Conservation (phyloP, 192 early-diverging fungal genomes). For the Chytriomyces confervae region DNA sequence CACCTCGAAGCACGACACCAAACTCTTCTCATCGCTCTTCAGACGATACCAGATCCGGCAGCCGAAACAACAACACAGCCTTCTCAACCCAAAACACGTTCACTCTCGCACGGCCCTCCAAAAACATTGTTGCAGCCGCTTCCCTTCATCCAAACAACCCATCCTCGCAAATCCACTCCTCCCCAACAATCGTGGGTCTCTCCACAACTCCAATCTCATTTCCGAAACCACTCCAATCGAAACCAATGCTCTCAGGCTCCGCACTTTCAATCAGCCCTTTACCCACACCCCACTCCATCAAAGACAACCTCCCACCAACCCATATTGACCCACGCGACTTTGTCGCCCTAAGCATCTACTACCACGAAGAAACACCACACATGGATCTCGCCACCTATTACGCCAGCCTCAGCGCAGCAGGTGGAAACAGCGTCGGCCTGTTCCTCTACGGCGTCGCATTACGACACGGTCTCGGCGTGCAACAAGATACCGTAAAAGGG, state of each 20-base stretch:
- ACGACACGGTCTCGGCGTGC: conserved; percentile 58
- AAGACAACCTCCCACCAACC: conserved; percentile 26
- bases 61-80: background rate
- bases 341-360: conserved; percentile 52
- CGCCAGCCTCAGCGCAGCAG: conserved; percentile 51
- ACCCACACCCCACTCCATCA: conserved; percentile 20
- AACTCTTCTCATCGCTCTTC: background rate
- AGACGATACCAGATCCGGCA: background rate
- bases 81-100: background rate
- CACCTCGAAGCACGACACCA: background rate
- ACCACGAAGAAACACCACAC: conserved; percentile 50
- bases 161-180: background rate
- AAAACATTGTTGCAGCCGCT: background rate
- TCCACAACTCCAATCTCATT: background rate
- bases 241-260: conserved; percentile 15
- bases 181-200: background rate
- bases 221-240: background rate
- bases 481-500: conserved; percentile 46
- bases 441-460: conserved; percentile 60
- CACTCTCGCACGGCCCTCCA: background rate
- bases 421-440: conserved; percentile 49
- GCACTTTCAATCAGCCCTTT: conserved; percentile 25
- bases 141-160: background rate
- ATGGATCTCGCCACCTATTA: conserved; percentile 58
- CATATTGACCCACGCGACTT: conserved; percentile 47